Percentiles rank a stretch among this genome's conserved stretches.
Conservation (phyloP, 2,329 filamentous ascomycete species). For the Calonectria pseudoturangicola region DNA sequence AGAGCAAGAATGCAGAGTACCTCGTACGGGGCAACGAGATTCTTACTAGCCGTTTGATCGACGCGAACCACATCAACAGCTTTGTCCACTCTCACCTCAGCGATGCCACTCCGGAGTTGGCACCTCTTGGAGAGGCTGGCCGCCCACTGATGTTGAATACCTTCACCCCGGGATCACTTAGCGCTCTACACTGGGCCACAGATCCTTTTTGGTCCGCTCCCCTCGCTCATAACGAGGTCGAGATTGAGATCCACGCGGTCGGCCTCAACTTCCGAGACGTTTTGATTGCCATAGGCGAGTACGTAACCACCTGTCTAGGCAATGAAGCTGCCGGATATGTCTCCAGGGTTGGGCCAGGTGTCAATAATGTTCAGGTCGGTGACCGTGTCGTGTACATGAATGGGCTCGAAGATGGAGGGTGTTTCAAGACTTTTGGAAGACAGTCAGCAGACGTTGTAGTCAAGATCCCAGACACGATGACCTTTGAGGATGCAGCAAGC, state of each 20-base stretch:
- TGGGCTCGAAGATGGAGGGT: constrained; percentile 25
- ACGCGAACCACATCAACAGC: constrained; percentile 25
- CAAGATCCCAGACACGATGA: constrained; percentile 25
- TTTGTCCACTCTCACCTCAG: constrained; percentile 34
- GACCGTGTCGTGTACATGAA: constrained; percentile 32
- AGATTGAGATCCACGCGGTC: constrained; percentile 33
- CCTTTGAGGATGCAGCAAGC: constrained; percentile 45
- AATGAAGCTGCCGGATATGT: constrained; percentile 20
- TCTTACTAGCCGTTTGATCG: constrained; percentile 32
- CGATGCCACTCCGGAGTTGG: constrained; percentile 28
- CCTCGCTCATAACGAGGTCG: constrained; percentile 25
- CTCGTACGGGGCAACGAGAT: constrained; percentile 15
- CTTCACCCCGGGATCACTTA: constrained; percentile 15
- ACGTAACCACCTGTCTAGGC: constrained; percentile 30
- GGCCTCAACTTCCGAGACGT: constrained; percentile 43
- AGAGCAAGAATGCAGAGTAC: constrained; percentile 39
- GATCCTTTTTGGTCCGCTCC: constrained; percentile 11
- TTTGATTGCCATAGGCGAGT: constrained; percentile 39
- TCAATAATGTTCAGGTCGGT: constrained; percentile 19
- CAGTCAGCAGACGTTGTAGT: constrained; percentile 16
- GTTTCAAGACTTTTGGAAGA: constrained; percentile 24
- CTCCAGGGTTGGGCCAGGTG: constrained; percentile 11
- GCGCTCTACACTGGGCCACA: constrained; percentile 22
- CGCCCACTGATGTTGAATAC: constrained; percentile 33
- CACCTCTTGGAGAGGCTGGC: constrained; percentile 37